phyloP scores from a whole-genome alignment of 495 filamentous ascomycete genomes.

The Xylaria venustula region DNA sequence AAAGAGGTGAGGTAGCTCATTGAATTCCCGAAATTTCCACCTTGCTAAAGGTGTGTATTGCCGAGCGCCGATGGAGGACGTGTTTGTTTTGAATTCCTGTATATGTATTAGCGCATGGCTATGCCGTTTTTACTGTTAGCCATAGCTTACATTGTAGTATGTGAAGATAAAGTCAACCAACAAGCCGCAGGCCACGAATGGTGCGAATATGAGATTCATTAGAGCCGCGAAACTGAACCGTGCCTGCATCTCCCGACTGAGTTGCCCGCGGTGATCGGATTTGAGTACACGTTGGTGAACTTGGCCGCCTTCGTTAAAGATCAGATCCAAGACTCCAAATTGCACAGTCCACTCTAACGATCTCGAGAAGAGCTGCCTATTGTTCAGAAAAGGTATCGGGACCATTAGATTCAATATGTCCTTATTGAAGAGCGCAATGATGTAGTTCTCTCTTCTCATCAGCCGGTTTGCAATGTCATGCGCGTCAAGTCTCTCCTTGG shows the following conservation, averaged over 20 bases:
- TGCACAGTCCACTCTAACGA: conserved; percentile 87
- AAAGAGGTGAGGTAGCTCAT: conserved; percentile 91
- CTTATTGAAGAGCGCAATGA: conserved; percentile 96
- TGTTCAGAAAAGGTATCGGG: conserved; percentile 78
- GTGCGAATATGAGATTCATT: conserved; percentile 82
- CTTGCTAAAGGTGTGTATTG: conserved; percentile 91
- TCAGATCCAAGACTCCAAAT: conserved; percentile 85
- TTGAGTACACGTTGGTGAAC: conserved; percentile 80
- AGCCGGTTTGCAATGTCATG: conserved; percentile 95
- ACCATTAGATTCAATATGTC: conserved; percentile 85
- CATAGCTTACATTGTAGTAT: conserved; percentile 72
- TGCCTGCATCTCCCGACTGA: conserved; percentile 71
- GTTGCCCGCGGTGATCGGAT: conserved; percentile 70
- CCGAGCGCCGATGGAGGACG: conserved; percentile 71
- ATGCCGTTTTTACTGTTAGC: neutral
- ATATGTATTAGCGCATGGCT: conserved; percentile 12
- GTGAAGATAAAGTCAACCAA: conserved; percentile 85
- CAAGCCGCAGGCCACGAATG: conserved; percentile 79
- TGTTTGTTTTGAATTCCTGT: conserved; percentile 89
- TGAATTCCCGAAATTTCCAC: conserved; percentile 99
- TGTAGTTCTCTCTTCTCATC: conserved; percentile 95
- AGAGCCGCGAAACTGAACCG: conserved; percentile 79
- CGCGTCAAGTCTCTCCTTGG: conserved; percentile 93
- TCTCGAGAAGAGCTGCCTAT: conserved; percentile 72
- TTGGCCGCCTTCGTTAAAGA: conserved; percentile 85